These are phyloP conservation scores for Daedalea quercina DNA, from an alignment of 768 basidiomycete genomes.

Conservation along the genomic window DNA sequence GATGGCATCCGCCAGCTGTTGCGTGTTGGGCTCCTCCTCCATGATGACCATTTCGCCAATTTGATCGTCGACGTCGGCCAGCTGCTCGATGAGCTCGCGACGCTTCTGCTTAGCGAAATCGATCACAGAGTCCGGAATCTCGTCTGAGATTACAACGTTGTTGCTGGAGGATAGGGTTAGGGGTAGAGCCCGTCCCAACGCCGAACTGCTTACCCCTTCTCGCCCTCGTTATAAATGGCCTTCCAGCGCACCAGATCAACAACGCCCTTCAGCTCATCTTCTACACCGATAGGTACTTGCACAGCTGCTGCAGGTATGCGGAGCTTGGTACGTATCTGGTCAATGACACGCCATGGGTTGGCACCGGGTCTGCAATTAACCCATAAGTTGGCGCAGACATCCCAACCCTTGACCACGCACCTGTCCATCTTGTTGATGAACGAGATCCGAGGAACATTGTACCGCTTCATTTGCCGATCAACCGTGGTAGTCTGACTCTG, in stretches of 20 bases:
- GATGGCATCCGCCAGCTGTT: constrained; percentile 77
- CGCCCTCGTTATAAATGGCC: constrained; percentile 88
- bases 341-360: constrained; percentile 92
- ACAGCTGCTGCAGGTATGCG: constrained; percentile 91
- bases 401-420: constrained; percentile 28
- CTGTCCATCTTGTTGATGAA: constrained; percentile 99
- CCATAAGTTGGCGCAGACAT: neutral
- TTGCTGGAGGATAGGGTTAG: constrained; percentile 36
- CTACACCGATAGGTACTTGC: constrained; percentile 90
- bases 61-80: constrained; percentile 94
- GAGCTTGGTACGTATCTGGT: constrained; percentile 88
- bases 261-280: constrained; percentile 83
- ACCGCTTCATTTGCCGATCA: constrained; percentile 97
- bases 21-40: constrained; percentile 68
- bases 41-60: constrained; percentile 89
- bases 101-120: constrained; percentile 81
- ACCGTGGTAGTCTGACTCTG: constrained; percentile 99
- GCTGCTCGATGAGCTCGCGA: constrained; percentile 84
- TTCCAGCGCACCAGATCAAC: constrained; percentile 95
- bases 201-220: constrained; percentile 68
- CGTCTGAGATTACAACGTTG: constrained; percentile 73
- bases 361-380: constrained; percentile 70
- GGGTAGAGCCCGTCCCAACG: neutral
- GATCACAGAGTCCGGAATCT: constrained; percentile 74
- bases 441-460: constrained; percentile 90